Base-by-base conservation (phyloP, 2,329 filamentous ascomycete genomes). In the Aspergillus cejpii region DNA sequence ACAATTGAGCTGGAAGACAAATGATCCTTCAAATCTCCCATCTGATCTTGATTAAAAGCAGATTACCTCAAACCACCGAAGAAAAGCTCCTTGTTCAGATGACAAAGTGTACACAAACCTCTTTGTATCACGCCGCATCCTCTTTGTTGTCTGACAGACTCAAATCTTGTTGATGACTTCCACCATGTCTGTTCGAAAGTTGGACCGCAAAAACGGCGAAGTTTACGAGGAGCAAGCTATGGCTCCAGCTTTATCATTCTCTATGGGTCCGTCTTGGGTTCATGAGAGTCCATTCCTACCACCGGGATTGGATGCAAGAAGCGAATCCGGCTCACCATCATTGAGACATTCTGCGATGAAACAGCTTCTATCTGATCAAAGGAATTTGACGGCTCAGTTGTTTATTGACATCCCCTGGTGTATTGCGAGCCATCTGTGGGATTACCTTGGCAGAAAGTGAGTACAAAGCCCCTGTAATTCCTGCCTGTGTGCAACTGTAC, bases 331-430 rank as follows among this genome's bases (percentile, higher is more conserved):
- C 5, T 55, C 60, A n/a, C 52, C 61, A 15, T 59, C 63, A 4
- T 45, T 70, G 21, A 69, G 63, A 39, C 53, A 65, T 26, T 50
- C 58, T 6, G 65, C 67, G 7, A 66, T 63, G 55, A 58, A 51
- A 43, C 47, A 51, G 20, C 36, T 54, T 1, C 37, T 70, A n/a
- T 44, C 51, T 26, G 64, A 72, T 41, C 68, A 71, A 44, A 63
- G 66, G 8, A 54, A 42, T 17, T 43, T 73, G 14, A 63, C 57
- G 1, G 37, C 56, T 1, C 57, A 59, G 2, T 53, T 68, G 44
- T 70, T 73, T 50, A 53, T 50, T 4, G 44, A 55, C 31, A 44
- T 73, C 1, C 69, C 68, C 1, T 72, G 68, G 69, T 47, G 48
- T 14, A 49, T 72, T 37, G 69, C 68, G 1, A 49, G 55, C 33